phyloP scores from a whole-genome alignment of 805 yeast species.

The Pichia exigua region DNA sequence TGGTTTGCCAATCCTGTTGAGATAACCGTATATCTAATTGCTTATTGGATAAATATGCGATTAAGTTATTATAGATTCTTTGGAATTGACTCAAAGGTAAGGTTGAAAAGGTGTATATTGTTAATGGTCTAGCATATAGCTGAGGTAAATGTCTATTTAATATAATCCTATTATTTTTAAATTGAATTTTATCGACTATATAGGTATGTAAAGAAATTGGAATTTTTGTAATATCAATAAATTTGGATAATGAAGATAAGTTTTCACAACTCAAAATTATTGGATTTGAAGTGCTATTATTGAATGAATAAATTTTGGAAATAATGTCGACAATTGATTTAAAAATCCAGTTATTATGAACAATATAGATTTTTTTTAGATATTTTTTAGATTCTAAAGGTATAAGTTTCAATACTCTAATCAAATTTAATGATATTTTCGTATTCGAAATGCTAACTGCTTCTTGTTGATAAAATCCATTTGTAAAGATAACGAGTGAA shows the following conservation, averaged over 20 bases:
- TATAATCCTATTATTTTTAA: conserved; percentile 43
- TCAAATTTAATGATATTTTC: conserved; percentile 25
- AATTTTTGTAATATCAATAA: conserved; percentile 67
- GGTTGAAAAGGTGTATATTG: conserved; percentile 7
- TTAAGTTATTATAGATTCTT: conserved; percentile 27
- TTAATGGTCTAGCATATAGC: conserved; percentile 27
- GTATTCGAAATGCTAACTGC: conserved; percentile 7
- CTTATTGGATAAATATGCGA: conserved; percentile 24
- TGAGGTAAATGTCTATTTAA: conserved; percentile 36
- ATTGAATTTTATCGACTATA: conserved; percentile 45
- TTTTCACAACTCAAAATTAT: conserved; percentile 30
- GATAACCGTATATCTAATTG: conserved; percentile 20
- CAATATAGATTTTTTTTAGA: conserved; percentile 60
- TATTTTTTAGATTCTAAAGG: conserved; percentile 47
- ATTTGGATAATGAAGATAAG: conserved; percentile 32
- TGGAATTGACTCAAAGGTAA: conserved; percentile 26
- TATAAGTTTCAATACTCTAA: conserved; percentile 44
- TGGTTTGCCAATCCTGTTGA: conserved; percentile 23
- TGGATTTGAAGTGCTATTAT: conserved; percentile 11
- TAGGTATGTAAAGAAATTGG: conserved; percentile 73
- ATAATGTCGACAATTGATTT: conserved; percentile 69
- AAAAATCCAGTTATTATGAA: conserved; percentile 88
- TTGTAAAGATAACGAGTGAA: conserved; percentile 67
- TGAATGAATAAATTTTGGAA: conserved; percentile 40
- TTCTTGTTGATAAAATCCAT: conserved; percentile 52